Base-by-base conservation (phyloP, 306 rosid genomes). In the Aeschynomene evenia region DNA sequence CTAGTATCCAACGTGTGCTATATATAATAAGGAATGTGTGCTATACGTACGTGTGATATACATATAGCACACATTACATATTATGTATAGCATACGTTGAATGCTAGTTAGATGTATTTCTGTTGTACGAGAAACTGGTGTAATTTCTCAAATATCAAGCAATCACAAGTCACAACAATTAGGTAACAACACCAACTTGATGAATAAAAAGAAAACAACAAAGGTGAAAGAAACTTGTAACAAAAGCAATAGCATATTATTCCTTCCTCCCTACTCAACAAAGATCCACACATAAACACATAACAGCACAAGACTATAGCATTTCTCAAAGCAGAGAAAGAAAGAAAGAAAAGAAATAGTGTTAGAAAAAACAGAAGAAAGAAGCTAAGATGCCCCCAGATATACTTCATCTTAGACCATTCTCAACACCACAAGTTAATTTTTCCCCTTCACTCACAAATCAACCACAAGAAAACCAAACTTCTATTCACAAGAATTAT, bases 251-350 rank as follows among this genome's bases (percentile, higher is more conserved):
- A 55, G 1, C 78, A 34, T 85, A n/a, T 26, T 2, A 26, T 26
- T 68, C 79, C 98, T 84, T 90, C 74, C 67, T 75, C 79, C 26
- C 71, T 86, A 88, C 97, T 77, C 94, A 82, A 88, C 50, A 74
- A n/a, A 43, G 65, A 71, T 36, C 28, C 66, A 57, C 66, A 57
- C 63, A 66, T 67, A 8, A 51, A 49, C 53, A 54, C 50, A 51
- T 60, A 76, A 67, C 71, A 67, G 12, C 42, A 36, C 33, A 57
- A n/a, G n/a, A 37, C 20, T 22, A 22, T 77, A n/a, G n/a, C n/a
- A 48, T 46, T 56, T 18, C 69, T 67, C 73, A 75, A 46, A 79
- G 55, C 68, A 15, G 67, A 85, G 60, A 46, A 55, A 46, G 8
- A 39, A 56, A 28, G 3, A 28, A 15, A 6, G 11, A 4, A n/a